Conservation (phyloP, 2,329 filamentous ascomycete species). For the Penicillium olsonii region DNA sequence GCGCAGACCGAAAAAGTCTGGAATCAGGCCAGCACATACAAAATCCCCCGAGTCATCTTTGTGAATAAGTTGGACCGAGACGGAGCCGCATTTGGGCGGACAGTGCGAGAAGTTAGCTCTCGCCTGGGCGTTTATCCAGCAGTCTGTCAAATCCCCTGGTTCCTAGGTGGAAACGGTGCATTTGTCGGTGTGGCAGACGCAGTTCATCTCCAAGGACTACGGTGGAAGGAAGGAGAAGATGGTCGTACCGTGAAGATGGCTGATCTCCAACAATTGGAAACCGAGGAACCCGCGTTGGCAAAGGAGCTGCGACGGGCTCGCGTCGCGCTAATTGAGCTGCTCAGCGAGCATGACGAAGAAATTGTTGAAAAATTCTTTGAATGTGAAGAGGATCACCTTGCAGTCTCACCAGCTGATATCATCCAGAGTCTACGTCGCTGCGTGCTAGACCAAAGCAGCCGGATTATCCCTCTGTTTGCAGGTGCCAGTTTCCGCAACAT, state of each 20-base stretch:
- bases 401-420: slow-evolving; percentile 66
- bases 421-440: slow-evolving; percentile 72
- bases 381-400: slow-evolving; percentile 69
- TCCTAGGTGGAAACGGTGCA: slow-evolving; percentile 69
- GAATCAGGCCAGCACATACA: slow-evolving; percentile 82
- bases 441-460: slow-evolving; percentile 65
- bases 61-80: slow-evolving; percentile 85
- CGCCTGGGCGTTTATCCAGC: slow-evolving; percentile 82
- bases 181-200: slow-evolving; percentile 85
- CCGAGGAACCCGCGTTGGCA: slow-evolving; percentile 53
- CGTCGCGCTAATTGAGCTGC: slow-evolving; percentile 73
- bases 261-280: slow-evolving; percentile 55
- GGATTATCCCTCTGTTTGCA: slow-evolving; percentile 82
- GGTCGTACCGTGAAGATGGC: slow-evolving; percentile 63
- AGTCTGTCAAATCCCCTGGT: slow-evolving; percentile 95
- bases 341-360: slow-evolving; percentile 85
- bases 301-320: slow-evolving; percentile 75
- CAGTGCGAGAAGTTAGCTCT: slow-evolving; percentile 80
- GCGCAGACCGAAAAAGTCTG: slow-evolving; percentile 97
- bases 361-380: slow-evolving; percentile 85
- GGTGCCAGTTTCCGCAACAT: slow-evolving; percentile 93
- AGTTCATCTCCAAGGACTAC: slow-evolving; percentile 71
- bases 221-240: slow-evolving; percentile 69
- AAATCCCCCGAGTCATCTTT: slow-evolving; percentile 78
- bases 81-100: slow-evolving; percentile 78